Percentiles rank a stretch among this genome's conserved stretches.
These are phyloP conservation scores for Alternaria sp. DNA, from an alignment of 2,329 filamentous ascomycete genomes.

Conservation along the genomic window DNA sequence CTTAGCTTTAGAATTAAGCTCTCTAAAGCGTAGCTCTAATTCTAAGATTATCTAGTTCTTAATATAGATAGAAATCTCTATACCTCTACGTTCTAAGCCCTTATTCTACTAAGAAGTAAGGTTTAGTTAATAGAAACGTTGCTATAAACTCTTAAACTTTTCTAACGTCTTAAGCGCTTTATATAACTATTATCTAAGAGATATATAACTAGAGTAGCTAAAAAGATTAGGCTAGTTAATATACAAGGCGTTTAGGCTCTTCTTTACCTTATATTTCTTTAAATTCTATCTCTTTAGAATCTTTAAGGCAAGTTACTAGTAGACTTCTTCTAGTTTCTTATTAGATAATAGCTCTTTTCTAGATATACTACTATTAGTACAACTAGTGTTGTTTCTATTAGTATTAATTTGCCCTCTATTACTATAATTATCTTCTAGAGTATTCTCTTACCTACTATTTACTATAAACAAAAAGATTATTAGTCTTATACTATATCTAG, in stretches of 20 bases:
- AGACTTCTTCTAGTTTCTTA: neutral
- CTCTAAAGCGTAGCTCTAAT: neutral
- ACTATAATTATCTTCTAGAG: neutral
- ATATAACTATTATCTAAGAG: neutral
- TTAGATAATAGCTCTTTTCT: too few species aligned
- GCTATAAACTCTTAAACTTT: neutral
- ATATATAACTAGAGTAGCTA: neutral
- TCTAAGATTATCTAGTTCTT: neutral
- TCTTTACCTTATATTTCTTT: neutral
- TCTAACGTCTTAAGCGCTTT: neutral
- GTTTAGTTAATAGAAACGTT: neutral
- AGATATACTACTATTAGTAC: too few species aligned
- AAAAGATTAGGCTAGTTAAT: neutral
- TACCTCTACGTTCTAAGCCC: neutral
- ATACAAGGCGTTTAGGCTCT: neutral
- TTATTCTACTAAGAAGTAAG: neutral
- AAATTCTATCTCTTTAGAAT: neutral
- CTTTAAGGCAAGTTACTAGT: neutral
- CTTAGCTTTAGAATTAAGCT: neutral
- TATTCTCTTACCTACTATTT: neutral
- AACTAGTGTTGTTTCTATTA: neutral
- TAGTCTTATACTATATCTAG: neutral
- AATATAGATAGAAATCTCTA: neutral
- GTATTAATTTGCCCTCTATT: too few species aligned
- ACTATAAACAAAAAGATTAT: neutral